Base-by-base conservation (phyloP, 345 rosid genomes). In the Passiflora organensis region DNA sequence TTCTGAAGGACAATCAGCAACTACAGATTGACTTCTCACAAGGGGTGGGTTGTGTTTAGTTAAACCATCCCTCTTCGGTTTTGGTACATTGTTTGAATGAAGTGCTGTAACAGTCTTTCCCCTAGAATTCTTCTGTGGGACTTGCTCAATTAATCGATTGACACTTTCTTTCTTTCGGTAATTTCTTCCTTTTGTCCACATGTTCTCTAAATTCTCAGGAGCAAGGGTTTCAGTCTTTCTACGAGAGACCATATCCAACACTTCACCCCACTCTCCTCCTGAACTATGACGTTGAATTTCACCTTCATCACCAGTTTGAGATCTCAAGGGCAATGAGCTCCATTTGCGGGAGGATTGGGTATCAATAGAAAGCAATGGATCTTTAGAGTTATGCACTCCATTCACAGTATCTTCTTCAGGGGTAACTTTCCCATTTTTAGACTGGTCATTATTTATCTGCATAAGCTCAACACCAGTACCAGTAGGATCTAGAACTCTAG, bases 181-280 rank as follows among this genome's bases (percentile, higher is more conserved):
- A 42, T 87, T 79, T 80, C 86, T 85, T 70, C 99, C 99, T 76
- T 89, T 94, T 14, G 97, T 71, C 99, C 99, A 94, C 82, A 94
- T 77, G 67, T 87, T 89, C 48, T 94, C 99, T 64, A 94, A 81
- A 77, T 94, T 79, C 74, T 89, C 99, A 6, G 97, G 96, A 51
- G 99, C 88, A 72, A 94, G 97, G 36, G 80, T 81, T 58, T 80
- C 86, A 56, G 84, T 82, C 78, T 85, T 94, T 79, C 88, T 94
- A 44, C 74, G 86, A 37, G 96, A 85, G 65, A 89, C 67, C 73
- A 76, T 53, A 74, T 94, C 99, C 51, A 87, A 60, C 77, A 82
- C 69, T 48, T 85, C 88, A 42, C 84, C 85, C 96, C 96, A 87
- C 79, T 81, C 84, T 48, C 91, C 83, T 48, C 77, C 82, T 51